Evolutionary conservation across 2,329 filamentous ascomycete genomes (phyloP).

Genomic region (Nigrospora osmanthi): DNA sequence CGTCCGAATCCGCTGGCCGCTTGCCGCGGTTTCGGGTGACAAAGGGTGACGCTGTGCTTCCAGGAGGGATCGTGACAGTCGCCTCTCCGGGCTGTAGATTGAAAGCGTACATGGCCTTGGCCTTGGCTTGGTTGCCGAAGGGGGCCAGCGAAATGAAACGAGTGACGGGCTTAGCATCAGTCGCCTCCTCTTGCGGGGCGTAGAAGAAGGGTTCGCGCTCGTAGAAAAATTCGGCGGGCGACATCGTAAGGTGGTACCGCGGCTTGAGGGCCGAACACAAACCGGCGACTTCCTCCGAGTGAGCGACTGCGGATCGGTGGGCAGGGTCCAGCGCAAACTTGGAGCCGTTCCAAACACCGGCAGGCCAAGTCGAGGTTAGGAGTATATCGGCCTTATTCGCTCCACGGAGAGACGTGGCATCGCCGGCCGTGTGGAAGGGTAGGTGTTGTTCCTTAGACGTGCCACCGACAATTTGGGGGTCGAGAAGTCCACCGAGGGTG

Average conservation of each 20-base stretch:
- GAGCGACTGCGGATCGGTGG: conserved; percentile 38
- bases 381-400: conserved; percentile 79
- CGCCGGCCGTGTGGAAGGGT: conserved; percentile 70
- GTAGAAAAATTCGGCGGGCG: conserved; percentile 61
- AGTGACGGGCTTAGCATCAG: conserved; percentile 56
- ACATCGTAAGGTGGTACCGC: conserved; percentile 80
- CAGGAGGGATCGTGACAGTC: conserved; percentile 53
- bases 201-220: conserved; percentile 93
- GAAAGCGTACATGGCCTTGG: conserved; percentile 77
- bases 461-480: conserved; percentile 51
- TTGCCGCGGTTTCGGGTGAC: conserved; percentile 45
- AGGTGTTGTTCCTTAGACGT: conserved; percentile 65
- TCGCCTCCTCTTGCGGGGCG: conserved; percentile 30
- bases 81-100: conserved; percentile 58
- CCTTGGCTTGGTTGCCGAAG: conserved; percentile 67
- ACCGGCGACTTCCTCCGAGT: conserved; percentile 65
- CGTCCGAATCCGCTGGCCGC: conserved; percentile 35
- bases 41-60: conserved; percentile 72
- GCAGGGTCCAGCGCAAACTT: conserved; percentile 50
- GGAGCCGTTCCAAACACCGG: conserved; percentile 61
- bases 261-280: conserved; percentile 75
- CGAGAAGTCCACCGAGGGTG: conserved; percentile 69
- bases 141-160: conserved; percentile 86
- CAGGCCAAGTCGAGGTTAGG: conserved; percentile 80
- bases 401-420: conserved; percentile 68